Evolutionary conservation across 2,329 filamentous ascomycete species (phyloP).

Genomic region (Didymella sp.): DNA sequence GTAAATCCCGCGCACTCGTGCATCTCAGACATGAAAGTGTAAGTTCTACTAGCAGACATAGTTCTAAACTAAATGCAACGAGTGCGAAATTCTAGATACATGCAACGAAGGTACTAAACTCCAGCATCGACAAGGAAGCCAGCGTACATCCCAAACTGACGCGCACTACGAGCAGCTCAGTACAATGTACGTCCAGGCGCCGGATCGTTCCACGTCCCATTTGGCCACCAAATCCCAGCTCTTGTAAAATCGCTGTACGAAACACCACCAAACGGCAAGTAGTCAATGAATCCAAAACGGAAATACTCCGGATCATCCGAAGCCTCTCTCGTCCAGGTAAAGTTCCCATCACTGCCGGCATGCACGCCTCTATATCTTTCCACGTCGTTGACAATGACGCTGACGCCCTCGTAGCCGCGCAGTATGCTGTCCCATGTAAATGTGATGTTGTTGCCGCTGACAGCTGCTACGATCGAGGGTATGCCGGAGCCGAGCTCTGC

Average conservation of each 20-base stretch:
- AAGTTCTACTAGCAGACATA: neutral
- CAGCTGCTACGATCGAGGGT: slow-evolving; percentile 51
- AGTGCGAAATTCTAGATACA: neutral
- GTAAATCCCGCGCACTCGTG: neutral
- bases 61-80: neutral
- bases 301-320: slow-evolving; percentile 41
- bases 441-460: slow-evolving; percentile 56
- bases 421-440: slow-evolving; percentile 54
- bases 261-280: slow-evolving; percentile 39
- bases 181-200: slow-evolving; percentile 14
- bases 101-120: neutral
- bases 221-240: slow-evolving; percentile 41
- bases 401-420: slow-evolving; percentile 73
- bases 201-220: slow-evolving; percentile 40
- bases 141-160: neutral
- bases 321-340: slow-evolving; percentile 65
- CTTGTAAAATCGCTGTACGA: slow-evolving; percentile 45
- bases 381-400: slow-evolving; percentile 83
- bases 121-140: neutral
- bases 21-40: neutral
- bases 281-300: slow-evolving; percentile 45
- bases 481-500: slow-evolving; percentile 63
- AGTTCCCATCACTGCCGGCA: slow-evolving; percentile 63
- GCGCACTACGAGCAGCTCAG: neutral
- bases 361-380: slow-evolving; percentile 69